Evolutionary conservation across 1,284 basidiomycete genomes (phyloP), one percentile per base, ranked within the genome.

Genomic region (Veloporphyrellus conicus): DNA sequence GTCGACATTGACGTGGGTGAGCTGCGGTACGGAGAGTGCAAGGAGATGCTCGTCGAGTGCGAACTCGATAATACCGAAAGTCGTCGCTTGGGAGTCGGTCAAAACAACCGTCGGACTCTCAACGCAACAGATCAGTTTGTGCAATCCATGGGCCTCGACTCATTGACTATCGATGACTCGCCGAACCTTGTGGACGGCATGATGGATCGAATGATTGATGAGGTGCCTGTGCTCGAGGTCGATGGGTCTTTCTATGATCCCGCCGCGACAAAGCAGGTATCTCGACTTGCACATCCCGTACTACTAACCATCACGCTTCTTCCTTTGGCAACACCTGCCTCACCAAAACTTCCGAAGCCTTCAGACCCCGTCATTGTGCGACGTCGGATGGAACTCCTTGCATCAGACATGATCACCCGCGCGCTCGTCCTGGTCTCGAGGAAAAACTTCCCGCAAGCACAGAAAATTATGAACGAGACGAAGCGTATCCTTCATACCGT

Each of bases 1-100:
- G 91, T 95, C 32, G 94, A 98, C 64, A 81, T 99, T 45, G 92
- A 97, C 57, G 77, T 99, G n/a, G 88, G 90, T 34, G 93, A 96
- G 67, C 71, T 97, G 59, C 76, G 90, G 45, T 93, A 90, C 61
- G 93, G 92, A 29, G 93, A 96, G 73, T 79, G 82, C 57, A 89
- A 93, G 67, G 93, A 97, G 75, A 90, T 97, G 79, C 75, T 97
- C 19, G 79, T 97, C 50, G 93, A 97, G 70, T 78, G 96, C 39
- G 93, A 97, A 69, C 77, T 94, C 47, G 87, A 92, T 63, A 88
- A 90, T 59, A 71, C 73, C 47, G 85, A 88, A 55, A 68, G 75
- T 53, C 71, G 75, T 45, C 72, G 59, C 42, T 25, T 23, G 1
- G 56, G 43, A 33, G 49, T 38, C 6, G 41, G 57, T 40, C 55